Conservation (phyloP, 2,329 filamentous ascomycete species). For the Chaetomiaceae sp. region DNA sequence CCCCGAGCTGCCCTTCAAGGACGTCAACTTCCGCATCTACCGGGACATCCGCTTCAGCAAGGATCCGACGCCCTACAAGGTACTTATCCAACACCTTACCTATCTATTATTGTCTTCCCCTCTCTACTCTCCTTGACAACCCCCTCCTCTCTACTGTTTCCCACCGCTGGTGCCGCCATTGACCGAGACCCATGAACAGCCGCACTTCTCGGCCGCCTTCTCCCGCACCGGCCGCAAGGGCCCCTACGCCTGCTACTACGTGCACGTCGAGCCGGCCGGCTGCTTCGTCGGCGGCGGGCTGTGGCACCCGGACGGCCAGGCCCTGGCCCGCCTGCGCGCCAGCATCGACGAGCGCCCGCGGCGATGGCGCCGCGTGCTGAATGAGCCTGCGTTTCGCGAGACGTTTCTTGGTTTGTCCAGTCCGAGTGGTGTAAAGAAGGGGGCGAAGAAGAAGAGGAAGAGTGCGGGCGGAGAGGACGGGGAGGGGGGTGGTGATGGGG, state of each 20-base stretch:
- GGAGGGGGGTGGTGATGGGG: constrained; percentile 44
- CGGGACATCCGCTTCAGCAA: constrained; percentile 79
- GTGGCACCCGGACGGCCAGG: constrained; percentile 67
- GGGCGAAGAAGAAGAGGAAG: background rate
- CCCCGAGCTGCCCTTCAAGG: constrained; percentile 78
- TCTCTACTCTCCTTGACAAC: too few relatives aligned
- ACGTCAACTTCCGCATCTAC: constrained; percentile 82
- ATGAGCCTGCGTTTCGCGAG: constrained; percentile 52
- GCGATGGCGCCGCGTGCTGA: constrained; percentile 62
- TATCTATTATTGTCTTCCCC: too few relatives aligned
- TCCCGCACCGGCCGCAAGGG: constrained; percentile 83
- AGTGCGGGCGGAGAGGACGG: background rate
- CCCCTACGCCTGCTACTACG: constrained; percentile 81
- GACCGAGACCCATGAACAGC: constrained; percentile 33
- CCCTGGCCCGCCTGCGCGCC: constrained; percentile 61
- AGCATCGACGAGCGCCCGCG: constrained; percentile 69
- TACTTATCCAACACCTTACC: too few relatives aligned
- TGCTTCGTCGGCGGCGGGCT: constrained; percentile 76
- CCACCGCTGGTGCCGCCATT: constrained; percentile 20
- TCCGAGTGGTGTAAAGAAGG: too few relatives aligned
- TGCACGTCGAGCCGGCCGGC: constrained; percentile 68
- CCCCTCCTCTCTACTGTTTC: constrained; percentile 3
- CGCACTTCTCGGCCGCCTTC: constrained; percentile 80
- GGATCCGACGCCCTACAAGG: constrained; percentile 84
- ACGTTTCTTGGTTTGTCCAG: constrained; percentile 55